Conservation (phyloP, 805 yeast species). For the Alloascoidea africana region DNA sequence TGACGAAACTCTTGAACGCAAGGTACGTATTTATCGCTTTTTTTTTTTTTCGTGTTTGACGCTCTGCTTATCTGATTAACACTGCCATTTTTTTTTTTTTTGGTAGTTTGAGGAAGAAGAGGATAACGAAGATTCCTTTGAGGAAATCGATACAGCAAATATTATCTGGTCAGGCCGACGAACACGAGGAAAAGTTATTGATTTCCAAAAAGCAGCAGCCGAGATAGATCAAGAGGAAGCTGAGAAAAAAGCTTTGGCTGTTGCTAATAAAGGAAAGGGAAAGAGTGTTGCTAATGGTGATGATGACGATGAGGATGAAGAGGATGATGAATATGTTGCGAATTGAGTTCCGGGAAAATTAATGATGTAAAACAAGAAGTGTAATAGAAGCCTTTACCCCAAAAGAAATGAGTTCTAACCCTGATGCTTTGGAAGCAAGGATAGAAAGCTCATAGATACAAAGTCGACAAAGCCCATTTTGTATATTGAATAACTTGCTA, state of each 20-base stretch:
- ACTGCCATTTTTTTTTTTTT: too few species aligned
- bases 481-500: too few species aligned
- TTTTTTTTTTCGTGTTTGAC: too few species aligned
- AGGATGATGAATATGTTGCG: conserved; percentile 29
- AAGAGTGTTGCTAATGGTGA: conserved; percentile 14
- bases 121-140: conserved; percentile 65
- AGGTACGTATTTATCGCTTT: not conserved
- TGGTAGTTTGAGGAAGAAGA: conserved; percentile 41
- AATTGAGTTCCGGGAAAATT: too few species aligned
- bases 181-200: conserved; percentile 82
- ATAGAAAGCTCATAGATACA: too few species aligned
- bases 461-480: too few species aligned
- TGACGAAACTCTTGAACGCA: conserved; percentile 11
- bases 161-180: conserved; percentile 71
- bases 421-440: too few species aligned
- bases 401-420: too few species aligned
- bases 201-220: conserved; percentile 68
- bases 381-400: too few species aligned
- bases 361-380: too few species aligned
- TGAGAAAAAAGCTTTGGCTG: conserved; percentile 24
- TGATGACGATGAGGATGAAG: conserved; percentile 32
- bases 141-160: conserved; percentile 69
- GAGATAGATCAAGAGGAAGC: conserved; percentile 40
- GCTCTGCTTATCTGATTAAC: too few species aligned
- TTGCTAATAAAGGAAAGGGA: conserved; percentile 14